Conservation (phyloP, 2,329 filamentous ascomycete species). For the Sordariomycetes sp. region DNA sequence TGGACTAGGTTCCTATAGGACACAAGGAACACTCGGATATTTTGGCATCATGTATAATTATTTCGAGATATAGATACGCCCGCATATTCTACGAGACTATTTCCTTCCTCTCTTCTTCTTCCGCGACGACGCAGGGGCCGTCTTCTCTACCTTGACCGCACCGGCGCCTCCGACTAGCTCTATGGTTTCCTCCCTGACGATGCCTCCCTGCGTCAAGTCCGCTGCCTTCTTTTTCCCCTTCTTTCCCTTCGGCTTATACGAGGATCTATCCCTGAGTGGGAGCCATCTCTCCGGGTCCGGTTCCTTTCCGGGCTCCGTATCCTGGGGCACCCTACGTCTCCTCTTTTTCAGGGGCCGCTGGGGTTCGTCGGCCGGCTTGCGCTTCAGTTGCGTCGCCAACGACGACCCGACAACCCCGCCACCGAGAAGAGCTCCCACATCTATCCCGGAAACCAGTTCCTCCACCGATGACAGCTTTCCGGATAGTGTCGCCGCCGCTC, state of each 20-base stretch:
- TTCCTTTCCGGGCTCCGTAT: constrained; percentile 63
- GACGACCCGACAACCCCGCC: constrained; percentile 42
- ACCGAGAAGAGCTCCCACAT: constrained; percentile 49
- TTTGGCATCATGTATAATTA: background rate
- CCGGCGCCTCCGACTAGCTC: constrained; percentile 51
- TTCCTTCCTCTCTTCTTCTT: constrained; percentile 35
- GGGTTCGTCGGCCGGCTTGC: constrained; percentile 21
- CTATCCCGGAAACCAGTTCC: constrained; percentile 44
- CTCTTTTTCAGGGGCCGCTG: constrained; percentile 35
- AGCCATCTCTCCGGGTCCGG: constrained; percentile 90
- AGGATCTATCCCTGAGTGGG: constrained; percentile 76
- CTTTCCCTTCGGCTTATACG: constrained; percentile 80
- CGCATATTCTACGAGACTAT: constrained; percentile 15
- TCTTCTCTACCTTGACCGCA: constrained; percentile 50
- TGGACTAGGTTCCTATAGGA: too few relatives aligned
- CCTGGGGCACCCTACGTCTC: constrained; percentile 53
- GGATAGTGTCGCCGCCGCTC: constrained; percentile 39
- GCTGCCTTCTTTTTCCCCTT: constrained; percentile 77
- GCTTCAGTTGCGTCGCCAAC: constrained; percentile 19
- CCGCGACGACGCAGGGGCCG: constrained; percentile 26
- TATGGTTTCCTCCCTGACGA: constrained; percentile 57
- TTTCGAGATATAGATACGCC: background rate
- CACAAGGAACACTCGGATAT: too few relatives aligned
- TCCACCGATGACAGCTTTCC: constrained; percentile 47
- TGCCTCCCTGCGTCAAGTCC: constrained; percentile 74